Evolutionary conservation across 805 yeast genomes (phyloP), one percentile per base, ranked within the genome.

Genomic region (Candida tammaniensis): DNA sequence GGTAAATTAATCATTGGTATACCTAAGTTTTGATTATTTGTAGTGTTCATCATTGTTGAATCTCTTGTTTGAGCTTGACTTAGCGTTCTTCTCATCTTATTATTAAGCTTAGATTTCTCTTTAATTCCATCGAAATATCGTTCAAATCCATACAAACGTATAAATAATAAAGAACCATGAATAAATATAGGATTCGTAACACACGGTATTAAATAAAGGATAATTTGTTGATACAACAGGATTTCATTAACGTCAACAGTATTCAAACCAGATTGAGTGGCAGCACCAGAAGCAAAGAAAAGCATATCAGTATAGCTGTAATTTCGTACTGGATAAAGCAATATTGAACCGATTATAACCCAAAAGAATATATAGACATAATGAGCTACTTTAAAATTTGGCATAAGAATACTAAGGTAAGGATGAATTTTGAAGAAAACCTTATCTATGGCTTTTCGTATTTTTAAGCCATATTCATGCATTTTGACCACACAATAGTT

Each of bases 181-280:
- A 94, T 86, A 52, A 82, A 82, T 14, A 93, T 85, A 1, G 98
- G 98, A 0, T 95, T 88, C 4, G 94, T 75, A 14, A 87, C 47
- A 43, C 78, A 67, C 18, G 89, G 61, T 3, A 78, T 40, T 9
- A 85, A 44, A 52, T 81, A 86, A 2, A 91, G 57, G 7, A 74
- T 66, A 11, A 88, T 73, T 53, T 91, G 98, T 57, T 93, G 98
- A 61, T 82, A 91, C 28, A 84, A 55, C 0, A 70, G 59, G 37
- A 89, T 45, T 0, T 65, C 58, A 53, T 86, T 86, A 24, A 82
- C 44, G 47, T 87, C 77, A 16, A 86, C 67, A 0, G 96, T 82
- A 54, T 87, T 88, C 36, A 93, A 62, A 1, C 99, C 99, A 0
- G 96, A 95, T 53, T 91, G 96, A 1, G 98, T 87, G 1, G 82